A percentile compares a stretch with the other conserved stretches of the same genome.
Conservation (phyloP, 768 basidiomycete species). For the Leccinum pellstonianum region DNA sequence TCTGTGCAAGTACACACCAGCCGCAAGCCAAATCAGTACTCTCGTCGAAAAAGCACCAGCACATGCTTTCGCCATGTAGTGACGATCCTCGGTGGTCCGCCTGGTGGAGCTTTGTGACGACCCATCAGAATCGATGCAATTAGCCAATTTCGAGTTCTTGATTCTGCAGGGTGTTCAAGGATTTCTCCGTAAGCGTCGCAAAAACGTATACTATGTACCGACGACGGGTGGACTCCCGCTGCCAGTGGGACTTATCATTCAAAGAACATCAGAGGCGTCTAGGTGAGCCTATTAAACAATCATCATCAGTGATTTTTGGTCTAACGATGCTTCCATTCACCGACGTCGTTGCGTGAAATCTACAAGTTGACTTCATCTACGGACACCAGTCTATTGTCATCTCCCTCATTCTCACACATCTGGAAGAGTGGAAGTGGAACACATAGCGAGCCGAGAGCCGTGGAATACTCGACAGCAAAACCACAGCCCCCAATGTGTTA, state of each 20-base stretch:
- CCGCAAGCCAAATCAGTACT: constrained; percentile 85
- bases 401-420: constrained; percentile 86
- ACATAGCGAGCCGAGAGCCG: constrained; percentile 72
- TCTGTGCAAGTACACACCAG: constrained; percentile 87
- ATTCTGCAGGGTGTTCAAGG: constrained; percentile 85
- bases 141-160: constrained; percentile 98
- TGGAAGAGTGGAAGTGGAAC: constrained; percentile 75
- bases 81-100: constrained; percentile 61
- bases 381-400: constrained; percentile 93
- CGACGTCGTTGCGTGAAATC: constrained; percentile 72
- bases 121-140: constrained; percentile 84
- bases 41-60: constrained; percentile 84
- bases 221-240: constrained; percentile 66
- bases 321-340: constrained; percentile 57
- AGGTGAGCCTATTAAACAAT: constrained; percentile 50
- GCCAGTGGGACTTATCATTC: constrained; percentile 65
- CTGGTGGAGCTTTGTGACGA: constrained; percentile 98
- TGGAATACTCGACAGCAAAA: constrained; percentile 26
- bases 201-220: constrained; percentile 68
- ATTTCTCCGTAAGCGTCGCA: constrained; percentile 82
- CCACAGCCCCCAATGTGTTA: background rate
- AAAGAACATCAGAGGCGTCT: constrained; percentile 87
- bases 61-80: constrained; percentile 94
- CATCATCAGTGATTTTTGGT: background rate
- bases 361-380: constrained; percentile 89